Evolutionary conservation across 169 alveolate genomes (phyloP), one percentile per base, ranked within the genome.

Genomic region (Plasmodium ovale): DNA sequence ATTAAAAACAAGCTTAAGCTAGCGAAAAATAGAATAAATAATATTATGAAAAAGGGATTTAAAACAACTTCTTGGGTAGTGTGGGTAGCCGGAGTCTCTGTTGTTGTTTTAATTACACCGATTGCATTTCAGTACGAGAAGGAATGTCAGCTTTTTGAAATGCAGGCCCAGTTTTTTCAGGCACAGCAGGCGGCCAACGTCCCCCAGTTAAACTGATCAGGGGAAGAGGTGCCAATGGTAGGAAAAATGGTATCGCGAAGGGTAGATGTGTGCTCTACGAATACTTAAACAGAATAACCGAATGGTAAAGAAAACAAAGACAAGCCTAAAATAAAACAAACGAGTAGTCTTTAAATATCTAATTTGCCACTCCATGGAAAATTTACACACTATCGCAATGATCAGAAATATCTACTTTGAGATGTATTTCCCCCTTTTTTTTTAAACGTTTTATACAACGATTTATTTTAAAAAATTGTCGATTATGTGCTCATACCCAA

Each of bases 121-220:
- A 94, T 93, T 42, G 91, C 93, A 33, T 93, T 93, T 74, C 96
- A 93, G 69, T 93, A 93, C 87, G 96, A 93, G 73, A 91, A 92
- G 87, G 96, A 93, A 59, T 93, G 96, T 37, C 96, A 93, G 49
- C 65, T 93, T 12, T 92, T 93, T 44, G 96, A 93, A 54, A 92
- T 93, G 93, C 96, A 93, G 42, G 95, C 93, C 5, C 96, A 93
- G 84, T 62, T 93, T 35, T 65, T 93, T 42, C 96, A 93, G 67
- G 94, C 96, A 1, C 96, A 93, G 53, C 96, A 93, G 64, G 93
- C 95, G 27, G 95, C 95, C n/a, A 87, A 87, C 21, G 95, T 87
- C 7, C 96, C 96, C 7, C 71, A 92, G 39, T 90, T 93, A 54
- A 93, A 93, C 72, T 93, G 82, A 82, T n/a, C n/a, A n/a, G n/a